phyloP scores from a whole-genome alignment of 2,329 filamentous ascomycete species.

The Aureobasidium musti region DNA sequence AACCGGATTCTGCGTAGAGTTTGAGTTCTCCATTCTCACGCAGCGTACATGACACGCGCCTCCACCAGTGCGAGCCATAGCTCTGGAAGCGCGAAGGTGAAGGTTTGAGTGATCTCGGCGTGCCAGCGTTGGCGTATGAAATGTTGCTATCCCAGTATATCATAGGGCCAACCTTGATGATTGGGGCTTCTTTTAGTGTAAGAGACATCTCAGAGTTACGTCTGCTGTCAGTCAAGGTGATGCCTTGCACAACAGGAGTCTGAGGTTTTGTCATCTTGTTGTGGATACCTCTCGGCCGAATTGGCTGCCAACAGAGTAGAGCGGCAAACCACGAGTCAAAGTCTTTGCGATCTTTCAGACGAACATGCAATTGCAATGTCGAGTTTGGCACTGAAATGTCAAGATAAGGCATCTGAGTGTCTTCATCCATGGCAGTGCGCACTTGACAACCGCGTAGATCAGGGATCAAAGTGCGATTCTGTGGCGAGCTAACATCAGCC shows the following conservation, averaged over 20 bases:
- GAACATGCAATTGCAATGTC: slow-evolving; percentile 63
- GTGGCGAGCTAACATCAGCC: slow-evolving; percentile 64
- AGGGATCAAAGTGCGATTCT: slow-evolving; percentile 67
- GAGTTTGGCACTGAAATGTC: slow-evolving; percentile 57
- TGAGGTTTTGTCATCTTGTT: slow-evolving; percentile 57
- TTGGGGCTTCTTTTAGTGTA: slow-evolving; percentile 68
- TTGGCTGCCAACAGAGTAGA: slow-evolving; percentile 77
- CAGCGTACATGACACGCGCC: slow-evolving; percentile 85
- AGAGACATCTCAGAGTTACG: slow-evolving; percentile 54
- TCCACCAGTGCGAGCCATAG: slow-evolving; percentile 69
- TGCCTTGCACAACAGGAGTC: slow-evolving; percentile 34
- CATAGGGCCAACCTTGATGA: slow-evolving; percentile 80
- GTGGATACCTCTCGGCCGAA: slow-evolving; percentile 60
- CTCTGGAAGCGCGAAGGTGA: slow-evolving; percentile 59
- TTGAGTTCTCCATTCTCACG: slow-evolving; percentile 95
- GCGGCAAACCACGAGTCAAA: slow-evolving; percentile 80
- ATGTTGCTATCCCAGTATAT: slow-evolving; percentile 75
- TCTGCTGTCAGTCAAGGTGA: slow-evolving; percentile 38
- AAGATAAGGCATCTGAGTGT: slow-evolving; percentile 53
- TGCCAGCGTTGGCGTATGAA: slow-evolving; percentile 51
- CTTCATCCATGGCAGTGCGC: slow-evolving; percentile 52
- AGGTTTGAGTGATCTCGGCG: slow-evolving; percentile 45
- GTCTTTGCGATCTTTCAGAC: slow-evolving; percentile 65
- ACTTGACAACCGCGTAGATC: slow-evolving; percentile 75
- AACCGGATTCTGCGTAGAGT: slow-evolving; percentile 82